Evolutionary conservation across 2,329 filamentous ascomycete genomes (phyloP).

Genomic region (Calonectria pauciramosa): DNA sequence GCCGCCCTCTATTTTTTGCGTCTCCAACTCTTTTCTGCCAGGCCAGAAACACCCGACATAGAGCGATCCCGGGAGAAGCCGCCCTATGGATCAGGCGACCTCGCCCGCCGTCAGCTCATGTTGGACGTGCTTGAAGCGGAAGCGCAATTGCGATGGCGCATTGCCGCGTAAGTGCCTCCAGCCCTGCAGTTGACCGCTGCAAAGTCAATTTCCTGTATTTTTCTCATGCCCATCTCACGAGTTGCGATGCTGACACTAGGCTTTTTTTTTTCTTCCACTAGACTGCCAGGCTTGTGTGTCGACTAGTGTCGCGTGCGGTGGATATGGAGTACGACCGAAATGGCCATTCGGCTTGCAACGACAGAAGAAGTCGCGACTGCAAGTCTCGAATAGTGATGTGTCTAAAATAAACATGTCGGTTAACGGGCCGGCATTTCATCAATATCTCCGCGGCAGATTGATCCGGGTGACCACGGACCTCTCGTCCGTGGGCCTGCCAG

Average conservation of each 20-base stretch:
- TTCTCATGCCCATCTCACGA: background rate
- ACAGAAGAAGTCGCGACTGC: background rate
- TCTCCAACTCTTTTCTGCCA: no score
- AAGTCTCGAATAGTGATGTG: background rate
- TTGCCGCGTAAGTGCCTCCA: background rate
- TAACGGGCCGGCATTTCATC: background rate
- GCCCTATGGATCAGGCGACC: background rate
- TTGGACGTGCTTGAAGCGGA: conserved; percentile 7
- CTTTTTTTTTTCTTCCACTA: background rate
- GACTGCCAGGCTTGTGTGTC: background rate
- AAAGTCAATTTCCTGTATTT: no score
- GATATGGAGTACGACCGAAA: background rate
- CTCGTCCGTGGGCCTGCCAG: background rate
- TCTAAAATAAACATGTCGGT: background rate
- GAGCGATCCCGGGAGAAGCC: background rate
- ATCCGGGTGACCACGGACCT: background rate
- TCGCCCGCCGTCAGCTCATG: conserved; percentile 1
- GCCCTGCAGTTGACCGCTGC: background rate
- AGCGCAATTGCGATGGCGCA: background rate
- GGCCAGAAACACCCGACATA: background rate
- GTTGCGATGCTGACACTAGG: background rate
- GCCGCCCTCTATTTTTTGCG: background rate
- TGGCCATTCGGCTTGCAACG: background rate
- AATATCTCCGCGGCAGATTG: background rate
- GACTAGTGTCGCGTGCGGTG: background rate